Base-by-base conservation (phyloP, 768 basidiomycete genomes). In the Glaciozyma martinii region DNA sequence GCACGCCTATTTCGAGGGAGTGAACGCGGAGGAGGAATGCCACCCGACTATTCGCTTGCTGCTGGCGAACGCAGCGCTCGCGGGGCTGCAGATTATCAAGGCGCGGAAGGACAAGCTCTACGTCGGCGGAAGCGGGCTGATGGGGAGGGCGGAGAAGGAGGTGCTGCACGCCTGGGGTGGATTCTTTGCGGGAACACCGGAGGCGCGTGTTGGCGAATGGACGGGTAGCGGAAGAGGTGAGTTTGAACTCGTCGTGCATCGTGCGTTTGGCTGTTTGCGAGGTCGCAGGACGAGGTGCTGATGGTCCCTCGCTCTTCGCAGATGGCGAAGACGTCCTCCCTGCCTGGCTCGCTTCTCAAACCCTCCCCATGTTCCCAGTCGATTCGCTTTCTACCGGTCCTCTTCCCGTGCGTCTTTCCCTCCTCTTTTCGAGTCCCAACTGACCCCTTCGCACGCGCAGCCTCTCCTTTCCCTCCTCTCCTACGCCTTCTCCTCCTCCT, bases 271-370 rank as follows among this genome's bases (percentile, higher is more conserved):
- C 12, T 40, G 37, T 40, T 40, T 13, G 37, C 37, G 12, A 13
- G 37, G 37, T 47, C 10, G 46, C 46, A 47, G 21, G 5, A 6
- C n/a, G 46, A 47, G 19, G 46, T 56, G 12, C 18, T 53, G 33
- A 37, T 33, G 30, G 23, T 33, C 12, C 13, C 40, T 27, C n/a
- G 19, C 46, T 21, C 18, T 16, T 4, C 15, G 3, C 25, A 62
- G 68, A 52, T 5, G 8, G 10, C 2, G 40, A 30, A 5, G 32
- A 56, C 8, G 18, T 10, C 0, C 25, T 68, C 1, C 40, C 60
- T 1, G 66, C 68, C 3, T 72, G 71, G 71, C 43, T 67, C 3
- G 68, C 65, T 1, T 60, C 68, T 1, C 68, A 70, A 49, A 63
- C 62, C 1, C 5, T 72, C 1, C 60, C 69, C 7, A 53, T 37